Percentiles rank a stretch among this genome's conserved stretches.
phyloP scores from a whole-genome alignment of 495 filamentous ascomycete genomes.

The Talaromyces borbonicus region DNA sequence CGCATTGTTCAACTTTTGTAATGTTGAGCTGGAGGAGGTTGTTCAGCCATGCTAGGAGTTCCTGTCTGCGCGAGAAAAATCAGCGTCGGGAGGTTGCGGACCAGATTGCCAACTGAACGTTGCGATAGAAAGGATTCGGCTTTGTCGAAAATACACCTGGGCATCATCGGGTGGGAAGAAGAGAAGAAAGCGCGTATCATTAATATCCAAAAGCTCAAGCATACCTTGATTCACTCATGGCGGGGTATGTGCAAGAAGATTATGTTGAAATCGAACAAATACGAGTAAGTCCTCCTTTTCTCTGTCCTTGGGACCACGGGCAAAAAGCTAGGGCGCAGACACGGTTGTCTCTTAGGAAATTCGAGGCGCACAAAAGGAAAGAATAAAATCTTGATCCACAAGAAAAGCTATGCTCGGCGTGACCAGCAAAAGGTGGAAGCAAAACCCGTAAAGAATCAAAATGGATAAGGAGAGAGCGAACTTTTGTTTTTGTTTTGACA shows the following conservation, averaged over 20 bases:
- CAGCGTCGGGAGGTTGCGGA: too few species aligned
- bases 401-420: neutral
- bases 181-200: too few species aligned
- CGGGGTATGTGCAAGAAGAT: slow-evolving; percentile 23
- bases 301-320: neutral
- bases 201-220: slow-evolving; percentile 9
- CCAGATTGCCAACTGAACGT: too few species aligned
- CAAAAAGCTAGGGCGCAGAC: neutral
- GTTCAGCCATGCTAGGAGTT: slow-evolving; percentile 94
- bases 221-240: slow-evolving; percentile 48
- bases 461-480: slow-evolving; percentile 1
- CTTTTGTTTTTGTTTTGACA: slow-evolving; percentile 7
- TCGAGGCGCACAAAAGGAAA: too few species aligned
- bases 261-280: neutral
- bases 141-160: too few species aligned
- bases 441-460: neutral
- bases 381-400: neutral
- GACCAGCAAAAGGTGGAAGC: slow-evolving; percentile 1
- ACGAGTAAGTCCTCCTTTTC: neutral
- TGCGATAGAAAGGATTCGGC: too few species aligned
- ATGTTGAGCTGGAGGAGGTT: slow-evolving; percentile 94
- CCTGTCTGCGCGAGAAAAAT: slow-evolving; percentile 60
- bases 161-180: too few species aligned
- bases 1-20: slow-evolving; percentile 97
- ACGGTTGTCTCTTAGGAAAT: too few species aligned